Evolutionary conservation across 139 green algal genomes (phyloP).

Genomic region (Desmodesmus armatus): DNA sequence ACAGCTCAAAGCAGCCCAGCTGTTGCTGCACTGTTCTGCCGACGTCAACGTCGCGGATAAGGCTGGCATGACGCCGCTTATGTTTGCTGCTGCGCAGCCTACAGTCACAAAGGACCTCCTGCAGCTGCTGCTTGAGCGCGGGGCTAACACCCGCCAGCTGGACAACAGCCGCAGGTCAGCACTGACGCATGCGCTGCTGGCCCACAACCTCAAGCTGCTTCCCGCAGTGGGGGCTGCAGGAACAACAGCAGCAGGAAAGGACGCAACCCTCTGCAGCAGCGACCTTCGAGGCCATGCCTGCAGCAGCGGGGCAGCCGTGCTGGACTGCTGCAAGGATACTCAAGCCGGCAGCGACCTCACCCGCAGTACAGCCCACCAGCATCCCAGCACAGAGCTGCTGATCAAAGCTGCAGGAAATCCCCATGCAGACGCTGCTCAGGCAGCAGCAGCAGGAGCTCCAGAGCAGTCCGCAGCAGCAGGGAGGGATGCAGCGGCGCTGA

Average conservation of each 20-base stretch:
- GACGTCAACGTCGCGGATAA: conserved; percentile 25
- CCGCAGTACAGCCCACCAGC: no score
- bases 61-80: conserved; percentile 30
- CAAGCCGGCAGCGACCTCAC: no score
- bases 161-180: conserved; percentile 35
- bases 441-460: background rate
- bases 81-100: conserved; percentile 34
- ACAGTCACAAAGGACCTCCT: background rate
- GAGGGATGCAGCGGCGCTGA: no score
- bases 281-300: background rate
- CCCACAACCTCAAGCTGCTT: conserved; percentile 6
- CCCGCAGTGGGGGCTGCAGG: background rate
- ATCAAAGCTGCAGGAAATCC: no score
- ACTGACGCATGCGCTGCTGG: conserved; percentile 33
- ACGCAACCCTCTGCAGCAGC: conserved; percentile 12
- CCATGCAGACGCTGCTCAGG: no score
- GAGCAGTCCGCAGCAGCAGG: no score
- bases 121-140: conserved; percentile 7
- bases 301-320: background rate
- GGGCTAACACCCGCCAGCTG: conserved; percentile 15
- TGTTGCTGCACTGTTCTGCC: conserved; percentile 14
- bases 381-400: no score
- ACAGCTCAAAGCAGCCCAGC: background rate
- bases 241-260: background rate
- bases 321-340: background rate